Conservation (phyloP, 495 filamentous ascomycete genomes). For the Xylaria intraflava region DNA sequence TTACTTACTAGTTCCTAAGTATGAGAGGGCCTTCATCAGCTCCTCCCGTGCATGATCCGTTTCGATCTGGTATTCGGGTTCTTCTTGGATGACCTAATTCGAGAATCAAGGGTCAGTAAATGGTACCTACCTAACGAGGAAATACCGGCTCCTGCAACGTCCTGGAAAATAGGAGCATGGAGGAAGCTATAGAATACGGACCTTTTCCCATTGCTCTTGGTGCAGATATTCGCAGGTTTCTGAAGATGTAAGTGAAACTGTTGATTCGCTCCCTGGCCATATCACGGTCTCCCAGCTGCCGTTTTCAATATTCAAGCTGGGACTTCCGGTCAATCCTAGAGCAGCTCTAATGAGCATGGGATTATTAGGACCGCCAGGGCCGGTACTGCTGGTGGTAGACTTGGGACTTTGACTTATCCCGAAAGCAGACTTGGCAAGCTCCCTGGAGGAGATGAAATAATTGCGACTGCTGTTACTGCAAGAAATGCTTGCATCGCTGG, state of each 20-base stretch:
- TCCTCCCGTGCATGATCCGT: not conserved
- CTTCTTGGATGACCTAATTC: not conserved
- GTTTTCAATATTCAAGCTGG: not conserved
- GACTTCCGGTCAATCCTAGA: constrained; percentile 3
- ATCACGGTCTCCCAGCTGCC: constrained; percentile 2
- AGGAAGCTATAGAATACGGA: not conserved
- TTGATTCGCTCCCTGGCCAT: not conserved
- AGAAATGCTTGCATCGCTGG: not conserved
- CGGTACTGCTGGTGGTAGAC: no score
- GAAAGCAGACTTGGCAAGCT: not conserved
- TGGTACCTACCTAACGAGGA: not conserved
- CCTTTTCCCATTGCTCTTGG: no score
- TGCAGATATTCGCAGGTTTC: constrained; percentile 20
- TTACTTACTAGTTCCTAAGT: constrained; percentile 12
- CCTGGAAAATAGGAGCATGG: not conserved
- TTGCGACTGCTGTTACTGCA: not conserved
- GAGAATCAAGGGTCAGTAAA: not conserved
- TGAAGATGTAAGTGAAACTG: not conserved
- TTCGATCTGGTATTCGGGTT: not conserved
- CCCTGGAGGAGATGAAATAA: not conserved
- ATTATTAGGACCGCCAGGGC: no score
- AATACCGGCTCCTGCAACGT: no score
- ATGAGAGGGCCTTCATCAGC: not conserved
- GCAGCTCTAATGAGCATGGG: constrained; percentile 3
- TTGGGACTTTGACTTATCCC: not conserved